Evolutionary conservation across 2,329 filamentous ascomycete species (phyloP).

Genomic region (Hypoxylon sp.): DNA sequence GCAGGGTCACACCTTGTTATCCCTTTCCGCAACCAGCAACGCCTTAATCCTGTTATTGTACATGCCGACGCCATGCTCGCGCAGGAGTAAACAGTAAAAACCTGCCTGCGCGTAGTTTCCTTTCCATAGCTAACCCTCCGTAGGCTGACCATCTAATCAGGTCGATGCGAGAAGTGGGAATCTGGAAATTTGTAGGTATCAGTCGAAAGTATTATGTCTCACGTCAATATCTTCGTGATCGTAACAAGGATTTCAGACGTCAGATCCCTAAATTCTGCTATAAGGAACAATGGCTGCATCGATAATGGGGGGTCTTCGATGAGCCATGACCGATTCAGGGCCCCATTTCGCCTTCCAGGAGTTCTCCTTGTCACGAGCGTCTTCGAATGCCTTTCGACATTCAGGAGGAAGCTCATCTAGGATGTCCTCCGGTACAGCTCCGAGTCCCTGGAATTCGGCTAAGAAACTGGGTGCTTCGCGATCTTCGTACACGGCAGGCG

Average conservation of each 20-base stretch:
- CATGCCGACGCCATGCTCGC: background rate
- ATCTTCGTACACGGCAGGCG: conserved; percentile 62
- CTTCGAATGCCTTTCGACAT: conserved; percentile 80
- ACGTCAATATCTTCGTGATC: background rate
- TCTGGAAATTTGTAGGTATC: background rate
- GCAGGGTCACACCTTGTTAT: conserved; percentile 10
- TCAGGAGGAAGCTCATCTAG: conserved; percentile 76
- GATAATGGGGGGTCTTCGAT: conserved; percentile 68
- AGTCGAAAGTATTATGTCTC: background rate
- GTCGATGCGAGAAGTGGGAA: conserved; percentile 1
- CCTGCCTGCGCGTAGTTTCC: background rate
- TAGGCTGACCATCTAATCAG: background rate
- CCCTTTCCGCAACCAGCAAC: conserved; percentile 16
- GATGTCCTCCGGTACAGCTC: conserved; percentile 75
- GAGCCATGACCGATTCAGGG: conserved; percentile 72
- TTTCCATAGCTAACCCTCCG: background rate
- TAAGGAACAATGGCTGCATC: conserved; percentile 77
- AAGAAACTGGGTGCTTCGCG: conserved; percentile 64
- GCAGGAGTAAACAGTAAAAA: background rate
- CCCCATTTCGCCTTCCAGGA: conserved; percentile 84
- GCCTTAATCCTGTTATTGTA: conserved; percentile 22
- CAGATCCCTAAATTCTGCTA: conserved; percentile 54
- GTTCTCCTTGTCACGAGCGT: conserved; percentile 74
- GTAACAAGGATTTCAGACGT: background rate
- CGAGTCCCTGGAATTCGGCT: conserved; percentile 71